Evolutionary conservation across 2,329 filamentous ascomycete genomes (phyloP).

Genomic region (Aspergillus ustus): DNA sequence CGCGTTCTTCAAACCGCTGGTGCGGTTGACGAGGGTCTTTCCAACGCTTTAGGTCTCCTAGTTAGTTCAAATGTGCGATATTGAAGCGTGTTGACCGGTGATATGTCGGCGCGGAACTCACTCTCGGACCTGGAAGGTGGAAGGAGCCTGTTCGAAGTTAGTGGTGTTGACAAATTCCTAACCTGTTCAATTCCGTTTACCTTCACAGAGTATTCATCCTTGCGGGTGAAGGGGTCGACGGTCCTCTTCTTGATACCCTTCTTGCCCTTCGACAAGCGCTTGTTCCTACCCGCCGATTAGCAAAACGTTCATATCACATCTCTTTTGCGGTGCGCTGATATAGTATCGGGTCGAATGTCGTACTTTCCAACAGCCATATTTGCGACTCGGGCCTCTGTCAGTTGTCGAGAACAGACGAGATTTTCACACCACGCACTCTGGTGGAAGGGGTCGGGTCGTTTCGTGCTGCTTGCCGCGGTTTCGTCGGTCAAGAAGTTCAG

Average conservation of each 20-base stretch:
- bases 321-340: neutral
- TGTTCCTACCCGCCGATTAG: conserved; percentile 71
- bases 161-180: conserved; percentile 4
- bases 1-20: conserved; percentile 99
- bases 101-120: conserved; percentile 58
- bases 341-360: conserved; percentile 40
- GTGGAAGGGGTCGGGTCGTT: conserved; percentile 43
- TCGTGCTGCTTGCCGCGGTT: conserved; percentile 39
- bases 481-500: conserved; percentile 40
- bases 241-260: conserved; percentile 99
- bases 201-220: conserved; percentile 99
- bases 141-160: conserved; percentile 70
- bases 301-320: conserved; percentile 2
- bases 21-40: conserved; percentile 99
- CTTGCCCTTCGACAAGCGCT: conserved; percentile 99
- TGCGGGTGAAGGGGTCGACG: conserved; percentile 94
- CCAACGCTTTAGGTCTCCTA: conserved; percentile 72
- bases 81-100: conserved; percentile 10
- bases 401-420: conserved; percentile 47
- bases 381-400: conserved; percentile 59
- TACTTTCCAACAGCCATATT: conserved; percentile 84
- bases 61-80: conserved; percentile 23
- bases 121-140: conserved; percentile 95
- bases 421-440: conserved; percentile 46
- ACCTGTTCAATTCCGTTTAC: conserved; percentile 51